Evolutionary conservation across 352 stramenopile species (phyloP), one percentile per base, ranked within the genome.

Genomic region (Pythium aphanidermatum): DNA sequence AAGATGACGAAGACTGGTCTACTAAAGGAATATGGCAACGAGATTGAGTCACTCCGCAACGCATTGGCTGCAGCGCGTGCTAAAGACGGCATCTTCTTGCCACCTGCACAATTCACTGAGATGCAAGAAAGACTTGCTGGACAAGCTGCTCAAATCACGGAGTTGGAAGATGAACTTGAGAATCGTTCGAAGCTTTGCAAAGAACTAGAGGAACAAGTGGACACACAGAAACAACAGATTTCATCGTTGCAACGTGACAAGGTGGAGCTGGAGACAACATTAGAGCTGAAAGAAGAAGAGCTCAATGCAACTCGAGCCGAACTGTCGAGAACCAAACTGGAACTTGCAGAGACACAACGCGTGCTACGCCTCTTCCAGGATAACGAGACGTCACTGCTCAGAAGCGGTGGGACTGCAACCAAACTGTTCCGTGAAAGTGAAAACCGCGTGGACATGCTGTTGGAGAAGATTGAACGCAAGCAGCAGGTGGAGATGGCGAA

Each of bases 11-110:
- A 94, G 42, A 74, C 75, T 13, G 76, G 83, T 17, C 57, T 98
- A 10, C 58, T 98, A 19, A 96, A 92, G 46, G 88, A 97, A 54
- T 97, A 96, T 43, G 77, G 78, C 8, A 84, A 61, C 36, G 92
- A 98, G 55, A 96, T 98, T 33, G 83, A 96, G 52, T 76, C 65
- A 14, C 65, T 97, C 1, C 82, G 84, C 4, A 74, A 62, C 25
- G 83, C 88, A 6, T 56, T 97, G 14, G 60, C 83, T 37, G 68
- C 85, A 28, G 85, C 90, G 4, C 72, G 92, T 39, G 62, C 86
- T 10, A 97, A 97, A 60, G 92, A 97, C 36, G 92, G 92, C 10
- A 92, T 97, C 21, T 97, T 90, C 29, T 49, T 97, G 11, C 83
- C 84, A 6, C 71, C 89, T 19, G 86, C 83, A 12, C 75, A 95